phyloP scores from a whole-genome alignment of 768 basidiomycete genomes.

The Kwoniella sp. region DNA sequence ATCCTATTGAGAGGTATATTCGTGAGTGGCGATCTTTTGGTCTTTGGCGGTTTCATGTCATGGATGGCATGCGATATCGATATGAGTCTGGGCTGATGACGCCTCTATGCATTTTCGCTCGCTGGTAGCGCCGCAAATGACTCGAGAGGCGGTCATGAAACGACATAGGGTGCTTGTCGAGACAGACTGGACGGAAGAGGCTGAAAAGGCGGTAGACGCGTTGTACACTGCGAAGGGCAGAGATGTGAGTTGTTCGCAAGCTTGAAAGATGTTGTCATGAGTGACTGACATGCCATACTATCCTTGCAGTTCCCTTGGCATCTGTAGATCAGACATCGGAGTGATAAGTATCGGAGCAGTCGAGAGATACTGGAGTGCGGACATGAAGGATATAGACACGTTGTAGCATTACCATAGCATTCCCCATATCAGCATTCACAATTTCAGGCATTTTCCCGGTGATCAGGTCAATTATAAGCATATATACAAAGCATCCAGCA shows the following conservation, averaged over 20 bases:
- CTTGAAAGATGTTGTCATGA: too few species aligned
- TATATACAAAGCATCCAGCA: not conserved
- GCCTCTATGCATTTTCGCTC: too few species aligned
- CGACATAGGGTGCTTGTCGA: conserved; percentile 24
- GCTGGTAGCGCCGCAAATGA: conserved; percentile 29
- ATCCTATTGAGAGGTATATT: conserved; percentile 34
- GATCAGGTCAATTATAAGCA: too few species aligned
- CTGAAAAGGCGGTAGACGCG: conserved; percentile 13
- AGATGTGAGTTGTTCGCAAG: conserved; percentile 25
- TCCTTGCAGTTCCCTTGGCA: not conserved
- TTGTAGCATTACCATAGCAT: conserved; percentile 1
- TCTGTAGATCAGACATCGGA: not conserved
- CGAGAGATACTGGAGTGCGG: not conserved
- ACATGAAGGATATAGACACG: too few species aligned
- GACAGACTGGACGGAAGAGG: conserved; percentile 26
- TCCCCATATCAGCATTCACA: not conserved
- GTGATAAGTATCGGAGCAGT: not conserved
- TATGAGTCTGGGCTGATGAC: too few species aligned
- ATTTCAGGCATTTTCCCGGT: too few species aligned
- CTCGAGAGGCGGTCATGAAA: conserved; percentile 14
- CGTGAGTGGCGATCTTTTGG: conserved; percentile 3
- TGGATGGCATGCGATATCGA: too few species aligned
- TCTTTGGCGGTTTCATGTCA: too few species aligned
- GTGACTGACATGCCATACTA: too few species aligned
- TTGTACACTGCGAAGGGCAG: conserved; percentile 16